A percentile compares a stretch with the other conserved stretches of the same genome.
These are phyloP conservation scores for Pseudocercospora macadamiae DNA, from an alignment of 2,329 filamentous ascomycete genomes.

Conservation along the genomic window DNA sequence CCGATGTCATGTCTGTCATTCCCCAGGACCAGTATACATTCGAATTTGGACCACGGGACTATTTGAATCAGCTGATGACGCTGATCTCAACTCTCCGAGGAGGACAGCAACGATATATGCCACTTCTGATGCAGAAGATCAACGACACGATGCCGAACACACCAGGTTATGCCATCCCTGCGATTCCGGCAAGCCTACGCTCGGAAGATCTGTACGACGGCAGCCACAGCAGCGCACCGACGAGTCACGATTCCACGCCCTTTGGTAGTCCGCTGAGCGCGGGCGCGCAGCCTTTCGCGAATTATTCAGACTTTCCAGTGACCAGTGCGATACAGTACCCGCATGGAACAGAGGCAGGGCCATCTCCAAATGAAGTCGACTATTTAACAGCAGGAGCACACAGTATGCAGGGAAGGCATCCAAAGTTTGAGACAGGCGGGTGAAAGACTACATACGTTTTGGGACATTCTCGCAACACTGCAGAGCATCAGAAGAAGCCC, in stretches of 20 bases:
- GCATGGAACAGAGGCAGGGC: not conserved
- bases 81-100: slow-evolving; percentile 72
- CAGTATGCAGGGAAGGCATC: not conserved
- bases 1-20: slow-evolving; percentile 69
- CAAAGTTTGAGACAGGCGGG: not conserved
- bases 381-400: slow-evolving; percentile 1
- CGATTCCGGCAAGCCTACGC: slow-evolving; percentile 28
- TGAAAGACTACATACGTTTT: not conserved
- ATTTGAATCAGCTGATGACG: slow-evolving; percentile 69
- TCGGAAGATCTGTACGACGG: slow-evolving; percentile 37
- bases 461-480: not conserved
- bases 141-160: slow-evolving; percentile 55
- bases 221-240: slow-evolving; percentile 34
- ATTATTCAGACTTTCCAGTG: slow-evolving; percentile 4
- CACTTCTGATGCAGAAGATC: slow-evolving; percentile 75
- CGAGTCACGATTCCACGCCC: slow-evolving; percentile 33
- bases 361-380: not conserved
- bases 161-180: slow-evolving; percentile 32
- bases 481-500: not conserved
- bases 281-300: slow-evolving; percentile 17
- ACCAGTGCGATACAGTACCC: slow-evolving; percentile 11
- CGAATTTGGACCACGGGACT: slow-evolving; percentile 69
- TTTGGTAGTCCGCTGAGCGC: slow-evolving; percentile 34
- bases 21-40: slow-evolving; percentile 62
- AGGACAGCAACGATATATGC: slow-evolving; percentile 75